phyloP scores from a whole-genome alignment of 495 filamentous ascomycete genomes.

The Penicillium canescens region DNA sequence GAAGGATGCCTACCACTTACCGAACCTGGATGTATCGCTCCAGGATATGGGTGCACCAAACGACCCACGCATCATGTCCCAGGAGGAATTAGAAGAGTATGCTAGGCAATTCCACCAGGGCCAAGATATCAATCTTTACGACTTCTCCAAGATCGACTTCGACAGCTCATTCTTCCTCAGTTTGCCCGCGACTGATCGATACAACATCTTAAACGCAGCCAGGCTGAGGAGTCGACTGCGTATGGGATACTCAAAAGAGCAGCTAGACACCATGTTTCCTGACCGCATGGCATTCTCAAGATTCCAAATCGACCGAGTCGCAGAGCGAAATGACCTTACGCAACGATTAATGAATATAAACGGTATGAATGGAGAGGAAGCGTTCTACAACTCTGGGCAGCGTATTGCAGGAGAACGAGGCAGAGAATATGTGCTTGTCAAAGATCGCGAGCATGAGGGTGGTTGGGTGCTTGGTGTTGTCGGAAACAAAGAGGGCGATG shows the following conservation, averaged over 20 bases:
- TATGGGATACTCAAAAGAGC: conserved; percentile 96
- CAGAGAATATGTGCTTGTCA: conserved; percentile 92
- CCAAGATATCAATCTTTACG: conserved; percentile 96
- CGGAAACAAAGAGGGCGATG: conserved; percentile 72
- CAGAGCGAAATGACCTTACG: conserved; percentile 90
- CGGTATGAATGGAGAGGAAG: conserved; percentile 78
- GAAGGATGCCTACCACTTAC: conserved; percentile 92
- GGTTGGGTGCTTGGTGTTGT: conserved; percentile 98
- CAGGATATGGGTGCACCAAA: conserved; percentile 85
- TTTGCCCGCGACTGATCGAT: conserved; percentile 84
- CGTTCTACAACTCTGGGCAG: conserved; percentile 60
- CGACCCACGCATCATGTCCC: conserved; percentile 91
- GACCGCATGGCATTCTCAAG: conserved; percentile 95
- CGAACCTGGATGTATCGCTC: conserved; percentile 73
- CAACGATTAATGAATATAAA: conserved; percentile 94
- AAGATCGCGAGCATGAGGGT: conserved; percentile 90
- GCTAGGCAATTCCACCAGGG: conserved; percentile 87
- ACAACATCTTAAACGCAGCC: conserved; percentile 96
- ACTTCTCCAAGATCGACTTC: conserved; percentile 98
- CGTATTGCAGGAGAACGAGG: conserved; percentile 88
- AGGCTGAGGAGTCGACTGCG: conserved; percentile 80
- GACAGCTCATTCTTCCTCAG: conserved; percentile 90
- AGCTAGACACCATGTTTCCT: conserved; percentile 93
- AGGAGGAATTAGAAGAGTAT: conserved; percentile 90
- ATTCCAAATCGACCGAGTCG: conserved; percentile 94